phyloP scores from a whole-genome alignment of 1,284 basidiomycete genomes.

The Trametes hirsuta region DNA sequence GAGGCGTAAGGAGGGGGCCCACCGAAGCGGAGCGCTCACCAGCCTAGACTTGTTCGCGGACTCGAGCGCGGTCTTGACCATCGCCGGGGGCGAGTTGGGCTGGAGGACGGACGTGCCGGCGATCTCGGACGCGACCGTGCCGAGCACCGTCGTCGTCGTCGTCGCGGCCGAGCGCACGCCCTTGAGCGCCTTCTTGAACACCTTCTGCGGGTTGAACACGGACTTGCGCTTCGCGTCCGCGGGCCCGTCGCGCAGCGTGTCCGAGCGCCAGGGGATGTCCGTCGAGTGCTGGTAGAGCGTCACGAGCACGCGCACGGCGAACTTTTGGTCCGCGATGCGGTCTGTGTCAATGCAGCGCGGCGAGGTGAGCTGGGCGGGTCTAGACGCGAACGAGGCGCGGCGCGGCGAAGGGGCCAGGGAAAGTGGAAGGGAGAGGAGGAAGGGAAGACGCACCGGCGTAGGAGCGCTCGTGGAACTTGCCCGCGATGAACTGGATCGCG shows the following conservation, averaged over 20 bases:
- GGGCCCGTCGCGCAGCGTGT: conserved; percentile 59
- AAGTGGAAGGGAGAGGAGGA: background rate
- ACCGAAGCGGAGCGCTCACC: conserved; percentile 40
- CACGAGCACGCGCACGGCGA: conserved; percentile 74
- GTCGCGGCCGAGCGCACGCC: conserved; percentile 75
- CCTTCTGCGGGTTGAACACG: conserved; percentile 56
- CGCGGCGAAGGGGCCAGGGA: too few species aligned
- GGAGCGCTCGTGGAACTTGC: conserved; percentile 86
- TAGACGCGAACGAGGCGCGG: too few species aligned
- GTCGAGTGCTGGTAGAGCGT: conserved; percentile 80
- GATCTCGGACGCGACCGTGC: conserved; percentile 77
- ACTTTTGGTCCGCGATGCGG: conserved; percentile 84
- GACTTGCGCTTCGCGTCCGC: conserved; percentile 39
- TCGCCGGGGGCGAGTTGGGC: conserved; percentile 85
- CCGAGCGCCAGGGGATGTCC: conserved; percentile 70
- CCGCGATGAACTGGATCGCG: conserved; percentile 84
- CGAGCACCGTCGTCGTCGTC: conserved; percentile 82
- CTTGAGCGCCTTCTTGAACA: conserved; percentile 75
- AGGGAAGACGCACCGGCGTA: conserved; percentile 63
- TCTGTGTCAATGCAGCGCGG: conserved; percentile 45
- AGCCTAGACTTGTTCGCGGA: conserved; percentile 85
- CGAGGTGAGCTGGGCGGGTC: too few species aligned
- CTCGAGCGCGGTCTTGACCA: conserved; percentile 79
- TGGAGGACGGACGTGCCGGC: conserved; percentile 81
- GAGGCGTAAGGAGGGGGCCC: too few species aligned